Evolutionary conservation across 345 rosid species (phyloP).

Genomic region (Sonneratia caseolaris): DNA sequence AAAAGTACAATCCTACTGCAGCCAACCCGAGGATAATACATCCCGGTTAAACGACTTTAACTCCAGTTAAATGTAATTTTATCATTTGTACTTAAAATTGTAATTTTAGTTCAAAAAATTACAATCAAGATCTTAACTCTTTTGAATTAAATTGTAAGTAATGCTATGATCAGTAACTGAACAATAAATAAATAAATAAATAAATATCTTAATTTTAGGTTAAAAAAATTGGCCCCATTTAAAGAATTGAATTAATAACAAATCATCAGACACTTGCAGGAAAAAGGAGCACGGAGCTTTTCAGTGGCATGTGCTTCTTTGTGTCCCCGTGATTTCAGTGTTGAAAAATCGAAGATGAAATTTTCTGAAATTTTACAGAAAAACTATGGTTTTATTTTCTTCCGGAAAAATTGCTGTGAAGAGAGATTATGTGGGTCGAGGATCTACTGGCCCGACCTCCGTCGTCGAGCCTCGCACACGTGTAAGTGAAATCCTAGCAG

Average conservation of each 20-base stretch:
- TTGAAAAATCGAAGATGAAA: not conserved
- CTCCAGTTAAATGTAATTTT: no score
- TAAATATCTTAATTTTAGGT: no score
- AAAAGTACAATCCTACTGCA: constrained; percentile 4
- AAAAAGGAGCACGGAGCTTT: not conserved
- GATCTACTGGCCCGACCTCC: not conserved
- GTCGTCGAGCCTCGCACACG: constrained; percentile 22
- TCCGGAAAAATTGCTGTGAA: not conserved
- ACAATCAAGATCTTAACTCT: no score
- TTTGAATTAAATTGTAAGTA: no score
- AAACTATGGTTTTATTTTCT: not conserved
- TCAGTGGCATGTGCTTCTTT: not conserved
- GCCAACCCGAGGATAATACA: constrained; percentile 20
- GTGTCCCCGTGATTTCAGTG: not conserved
- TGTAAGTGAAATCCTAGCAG: constrained; percentile 15
- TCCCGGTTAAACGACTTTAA: no score
- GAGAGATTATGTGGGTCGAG: not conserved
- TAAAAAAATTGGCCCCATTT: not conserved
- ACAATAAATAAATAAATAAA: constrained; percentile 2
- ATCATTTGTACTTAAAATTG: no score
- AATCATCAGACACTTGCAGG: not conserved
- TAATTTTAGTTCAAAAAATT: no score
- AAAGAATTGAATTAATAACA: not conserved
- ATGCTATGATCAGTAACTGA: no score
- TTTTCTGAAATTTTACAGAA: no score